Percentiles rank a stretch among this genome's conserved stretches.
Evolutionary conservation across 345 rosid genomes (phyloP).

Genomic region (Syzygium aqueum): DNA sequence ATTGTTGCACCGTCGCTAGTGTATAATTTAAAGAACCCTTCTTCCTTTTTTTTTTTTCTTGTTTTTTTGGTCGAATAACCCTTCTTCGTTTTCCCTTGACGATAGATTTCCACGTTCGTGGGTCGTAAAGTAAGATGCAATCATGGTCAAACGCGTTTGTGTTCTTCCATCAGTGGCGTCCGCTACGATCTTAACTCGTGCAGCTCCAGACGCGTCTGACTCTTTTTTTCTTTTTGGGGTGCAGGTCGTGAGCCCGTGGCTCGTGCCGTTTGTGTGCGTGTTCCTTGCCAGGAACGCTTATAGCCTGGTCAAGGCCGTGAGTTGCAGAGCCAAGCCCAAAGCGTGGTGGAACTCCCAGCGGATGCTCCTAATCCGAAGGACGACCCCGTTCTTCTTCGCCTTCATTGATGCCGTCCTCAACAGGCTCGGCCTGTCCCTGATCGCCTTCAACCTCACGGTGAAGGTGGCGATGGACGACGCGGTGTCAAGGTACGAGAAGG

Average conservation of each 20-base stretch:
- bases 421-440: conserved; percentile 19
- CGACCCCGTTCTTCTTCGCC: conserved; percentile 16
- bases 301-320: conserved; percentile 12
- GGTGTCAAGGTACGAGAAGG: conserved; percentile 16
- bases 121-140: not conserved
- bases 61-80: too few species aligned
- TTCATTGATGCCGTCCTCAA: conserved; percentile 12
- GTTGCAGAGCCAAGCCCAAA: conserved; percentile 8
- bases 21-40: not conserved
- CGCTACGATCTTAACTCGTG: too few species aligned
- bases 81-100: too few species aligned
- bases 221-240: not conserved
- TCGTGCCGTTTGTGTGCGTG: conserved; percentile 22
- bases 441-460: conserved; percentile 20
- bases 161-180: not conserved
- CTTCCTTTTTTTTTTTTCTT: not conserved
- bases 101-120: not conserved
- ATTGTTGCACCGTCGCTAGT: too few species aligned
- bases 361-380: conserved; percentile 19
- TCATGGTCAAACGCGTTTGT: not conserved
- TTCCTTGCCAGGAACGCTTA: conserved; percentile 7
- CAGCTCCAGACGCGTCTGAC: not conserved
- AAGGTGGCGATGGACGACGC: conserved; percentile 29
- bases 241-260: conserved; percentile 17
- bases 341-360: conserved; percentile 42